Percentiles rank a stretch among this genome's conserved stretches.
phyloP scores from a whole-genome alignment of 139 green algal species.

The Micromonas commoda region DNA sequence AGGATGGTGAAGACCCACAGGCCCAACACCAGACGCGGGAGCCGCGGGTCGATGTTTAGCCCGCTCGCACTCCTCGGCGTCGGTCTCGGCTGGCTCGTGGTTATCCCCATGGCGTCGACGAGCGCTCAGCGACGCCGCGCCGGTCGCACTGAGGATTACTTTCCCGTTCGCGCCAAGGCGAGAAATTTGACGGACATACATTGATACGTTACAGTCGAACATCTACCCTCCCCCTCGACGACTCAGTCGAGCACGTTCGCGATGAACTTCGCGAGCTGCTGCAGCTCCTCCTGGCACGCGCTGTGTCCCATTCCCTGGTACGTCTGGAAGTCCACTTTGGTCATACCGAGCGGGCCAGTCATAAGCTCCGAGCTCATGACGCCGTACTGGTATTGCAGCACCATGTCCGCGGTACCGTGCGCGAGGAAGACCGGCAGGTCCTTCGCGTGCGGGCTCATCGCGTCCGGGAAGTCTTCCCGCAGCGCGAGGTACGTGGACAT shows the following conservation, averaged over 20 bases:
- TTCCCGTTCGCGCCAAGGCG: too few species aligned
- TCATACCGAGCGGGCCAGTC: not conserved
- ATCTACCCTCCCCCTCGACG: not conserved
- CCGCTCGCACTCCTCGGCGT: too few species aligned
- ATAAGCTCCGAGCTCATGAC: not conserved
- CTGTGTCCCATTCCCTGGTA: slow-evolving; percentile 22
- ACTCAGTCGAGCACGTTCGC: not conserved
- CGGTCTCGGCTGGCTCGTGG: too few species aligned
- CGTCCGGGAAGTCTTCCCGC: not conserved
- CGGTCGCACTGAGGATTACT: too few species aligned
- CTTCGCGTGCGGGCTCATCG: slow-evolving; percentile 6
- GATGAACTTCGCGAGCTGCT: slow-evolving; percentile 13
- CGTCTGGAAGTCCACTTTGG: slow-evolving; percentile 22
- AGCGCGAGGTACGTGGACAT: slow-evolving; percentile 8
- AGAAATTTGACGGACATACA: too few species aligned
- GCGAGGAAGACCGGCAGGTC: not conserved
- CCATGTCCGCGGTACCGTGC: slow-evolving; percentile 3
- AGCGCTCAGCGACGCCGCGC: too few species aligned
- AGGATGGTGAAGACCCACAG: not conserved
- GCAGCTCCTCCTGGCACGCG: slow-evolving; percentile 22
- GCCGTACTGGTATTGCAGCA: slow-evolving; percentile 12
- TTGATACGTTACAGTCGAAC: too few species aligned
- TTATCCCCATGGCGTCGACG: too few species aligned
- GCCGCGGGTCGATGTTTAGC: not conserved
- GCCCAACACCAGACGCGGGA: not conserved